These are phyloP conservation scores for Gyrodon lividus DNA, from an alignment of 768 basidiomycete genomes.

Conservation along the genomic window DNA sequence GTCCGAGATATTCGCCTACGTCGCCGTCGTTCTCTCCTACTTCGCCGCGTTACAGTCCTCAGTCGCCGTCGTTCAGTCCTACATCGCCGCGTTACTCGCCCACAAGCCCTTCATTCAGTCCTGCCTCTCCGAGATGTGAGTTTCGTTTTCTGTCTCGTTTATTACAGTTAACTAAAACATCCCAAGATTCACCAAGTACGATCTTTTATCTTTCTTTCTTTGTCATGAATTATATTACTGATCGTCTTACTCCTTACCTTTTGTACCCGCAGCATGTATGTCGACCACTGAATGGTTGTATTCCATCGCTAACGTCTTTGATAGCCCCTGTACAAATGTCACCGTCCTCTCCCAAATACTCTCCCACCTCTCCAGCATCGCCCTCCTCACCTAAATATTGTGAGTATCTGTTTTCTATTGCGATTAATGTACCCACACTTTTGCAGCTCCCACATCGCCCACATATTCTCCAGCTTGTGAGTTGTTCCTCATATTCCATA, in stretches of 20 bases:
- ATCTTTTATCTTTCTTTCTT: conserved; percentile 17
- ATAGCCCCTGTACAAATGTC: conserved; percentile 80
- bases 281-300: conserved; percentile 12
- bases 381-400: conserved; percentile 93
- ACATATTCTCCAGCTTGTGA: conserved; percentile 86
- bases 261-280: conserved; percentile 57
- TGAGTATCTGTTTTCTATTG: conserved; percentile 37
- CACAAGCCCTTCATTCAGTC: conserved; percentile 88
- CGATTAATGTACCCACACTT: conserved; percentile 10
- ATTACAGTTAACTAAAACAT: conserved; percentile 10
- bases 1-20: conserved; percentile 83
- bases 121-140: conserved; percentile 89
- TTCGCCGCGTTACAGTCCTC: conserved; percentile 82
- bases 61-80: conserved; percentile 88
- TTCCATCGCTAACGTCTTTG: conserved; percentile 9
- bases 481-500: conserved; percentile 28
- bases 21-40: conserved; percentile 85
- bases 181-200: conserved; percentile 79
- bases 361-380: conserved; percentile 89
- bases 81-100: conserved; percentile 90
- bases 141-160: too few relatives aligned
- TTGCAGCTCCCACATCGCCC: conserved; percentile 78
- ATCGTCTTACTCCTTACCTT: conserved; percentile 5
- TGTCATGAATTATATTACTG: conserved; percentile 20
- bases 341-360: conserved; percentile 89